phyloP scores from a whole-genome alignment of 768 basidiomycete genomes.

The Gloeophyllum trabeum region DNA sequence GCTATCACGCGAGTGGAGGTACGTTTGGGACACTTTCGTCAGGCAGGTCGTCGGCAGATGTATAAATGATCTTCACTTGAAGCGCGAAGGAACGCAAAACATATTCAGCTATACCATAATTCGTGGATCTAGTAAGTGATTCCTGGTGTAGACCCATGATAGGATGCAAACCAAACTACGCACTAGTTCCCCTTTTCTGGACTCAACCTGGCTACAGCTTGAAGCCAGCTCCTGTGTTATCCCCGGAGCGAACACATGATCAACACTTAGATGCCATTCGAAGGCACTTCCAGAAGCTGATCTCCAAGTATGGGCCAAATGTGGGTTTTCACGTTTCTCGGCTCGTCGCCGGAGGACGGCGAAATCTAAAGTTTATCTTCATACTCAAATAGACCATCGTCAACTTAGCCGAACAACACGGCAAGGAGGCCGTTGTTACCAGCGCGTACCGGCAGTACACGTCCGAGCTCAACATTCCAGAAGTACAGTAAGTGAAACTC shows the following conservation, averaged over 20 bases:
- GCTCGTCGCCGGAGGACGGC: background rate
- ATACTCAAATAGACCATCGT: constrained; percentile 48
- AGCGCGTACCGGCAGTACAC: constrained; percentile 66
- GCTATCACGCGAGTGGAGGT: constrained; percentile 79
- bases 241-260: constrained; percentile 57
- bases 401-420: constrained; percentile 85
- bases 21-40: constrained; percentile 10
- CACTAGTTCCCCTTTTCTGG: constrained; percentile 90
- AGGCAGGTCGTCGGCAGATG: background rate
- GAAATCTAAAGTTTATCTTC: constrained; percentile 2
- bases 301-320: constrained; percentile 67
- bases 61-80: constrained; percentile 1
- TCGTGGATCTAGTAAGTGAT: constrained; percentile 76
- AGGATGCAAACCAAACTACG: no score
- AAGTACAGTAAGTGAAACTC: constrained; percentile 37
- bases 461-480: constrained; percentile 39
- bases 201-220: constrained; percentile 78
- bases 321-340: constrained; percentile 44
- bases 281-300: constrained; percentile 61
- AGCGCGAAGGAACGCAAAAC: constrained; percentile 71
- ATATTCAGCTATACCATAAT: constrained; percentile 86
- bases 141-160: no score
- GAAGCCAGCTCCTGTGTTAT: constrained; percentile 78
- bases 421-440: constrained; percentile 78
- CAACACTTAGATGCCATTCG: constrained; percentile 63